Base-by-base conservation (phyloP, 768 basidiomycete genomes). In the Leccinum variicolor region DNA sequence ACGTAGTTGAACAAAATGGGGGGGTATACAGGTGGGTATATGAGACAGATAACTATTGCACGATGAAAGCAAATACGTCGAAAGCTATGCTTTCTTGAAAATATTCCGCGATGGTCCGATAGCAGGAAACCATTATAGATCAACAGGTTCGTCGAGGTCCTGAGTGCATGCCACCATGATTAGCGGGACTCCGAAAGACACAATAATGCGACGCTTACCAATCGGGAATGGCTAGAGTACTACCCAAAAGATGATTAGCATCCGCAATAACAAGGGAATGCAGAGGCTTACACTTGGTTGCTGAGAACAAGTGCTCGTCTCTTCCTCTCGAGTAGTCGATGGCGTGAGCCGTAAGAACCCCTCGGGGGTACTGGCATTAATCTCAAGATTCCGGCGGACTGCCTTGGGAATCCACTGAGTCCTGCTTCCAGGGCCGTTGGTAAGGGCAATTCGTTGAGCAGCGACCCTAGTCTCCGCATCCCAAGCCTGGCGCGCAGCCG, bases 181-280 rank as follows among this genome's bases (percentile, higher is more conserved):
- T 11, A 57, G 52, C 15, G 19, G 36, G 11, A 36, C 33, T 41
- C 13, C 2, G 39, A 31, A 26, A 33, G 26, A 45, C 11, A 26
- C 26, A 29, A 14, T 8, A n/a, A 19, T n/a, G 5, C 13, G 13
- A 9, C 45, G 53, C 64, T 58, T 25, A 70, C 68, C 21, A 70
- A 47, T 43, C 51, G 65, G 43, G 55, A 63, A 31, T 66, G 68
- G 26, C 69, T 69, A 8, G 69, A 58, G 23, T 62, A 70, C 68
- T 69, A 51, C 19, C 1, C 29, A 8, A 26, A 17, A 11, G 21
- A 7, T 8, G 8, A n/a, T 56, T 13, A 62, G 13, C 34, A 28
- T 46, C 14, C 13, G 7, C 28, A 4, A 31, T 19, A 23, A 41
- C 8, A 6, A 51, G 6, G 23, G 19, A 25, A 7, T 3, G 19